Percentiles rank a stretch among this genome's conserved stretches.
These are phyloP conservation scores for Ricinus communis DNA, from an alignment of 345 rosid species.

Conservation along the genomic window DNA sequence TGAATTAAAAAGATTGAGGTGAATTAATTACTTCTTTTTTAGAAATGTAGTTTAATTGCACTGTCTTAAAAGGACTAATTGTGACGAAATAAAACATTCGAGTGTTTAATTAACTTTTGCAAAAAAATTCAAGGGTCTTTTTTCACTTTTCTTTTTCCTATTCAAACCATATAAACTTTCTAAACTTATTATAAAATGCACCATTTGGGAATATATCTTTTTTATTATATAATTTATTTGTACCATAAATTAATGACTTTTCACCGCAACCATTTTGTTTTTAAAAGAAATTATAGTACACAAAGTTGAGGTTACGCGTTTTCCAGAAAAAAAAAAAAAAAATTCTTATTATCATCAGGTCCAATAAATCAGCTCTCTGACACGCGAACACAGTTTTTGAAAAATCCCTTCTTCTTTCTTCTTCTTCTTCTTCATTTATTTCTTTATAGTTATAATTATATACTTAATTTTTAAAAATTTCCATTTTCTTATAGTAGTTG, in stretches of 20 bases:
- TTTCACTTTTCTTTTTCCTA: too few species aligned
- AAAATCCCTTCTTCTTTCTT: background rate
- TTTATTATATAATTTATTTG: background rate
- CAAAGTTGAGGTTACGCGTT: slow-evolving; percentile 2
- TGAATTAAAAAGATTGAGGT: too few species aligned
- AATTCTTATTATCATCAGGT: background rate
- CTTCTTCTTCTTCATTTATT: background rate
- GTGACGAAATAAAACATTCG: too few species aligned
- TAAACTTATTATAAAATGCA: background rate
- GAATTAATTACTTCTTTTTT: too few species aligned
- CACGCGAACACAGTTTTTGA: slow-evolving; percentile 16
- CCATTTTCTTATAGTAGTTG: background rate
- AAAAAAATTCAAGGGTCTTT: too few species aligned
- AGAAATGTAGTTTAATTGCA: too few species aligned
- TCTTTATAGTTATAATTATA: background rate
- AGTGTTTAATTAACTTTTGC: too few species aligned
- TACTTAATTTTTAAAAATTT: background rate
- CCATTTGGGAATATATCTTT: background rate
- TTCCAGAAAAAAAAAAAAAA: background rate
- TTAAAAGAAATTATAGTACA: background rate
- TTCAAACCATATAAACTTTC: background rate
- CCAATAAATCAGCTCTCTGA: slow-evolving; percentile 4
- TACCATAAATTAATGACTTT: background rate
- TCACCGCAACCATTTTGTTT: background rate
- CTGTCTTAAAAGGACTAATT: too few species aligned